Percentiles rank a stretch among this genome's conserved stretches.
phyloP scores from a whole-genome alignment of 148 eudicot species.

The Mesembryanthemum crystallinum region DNA sequence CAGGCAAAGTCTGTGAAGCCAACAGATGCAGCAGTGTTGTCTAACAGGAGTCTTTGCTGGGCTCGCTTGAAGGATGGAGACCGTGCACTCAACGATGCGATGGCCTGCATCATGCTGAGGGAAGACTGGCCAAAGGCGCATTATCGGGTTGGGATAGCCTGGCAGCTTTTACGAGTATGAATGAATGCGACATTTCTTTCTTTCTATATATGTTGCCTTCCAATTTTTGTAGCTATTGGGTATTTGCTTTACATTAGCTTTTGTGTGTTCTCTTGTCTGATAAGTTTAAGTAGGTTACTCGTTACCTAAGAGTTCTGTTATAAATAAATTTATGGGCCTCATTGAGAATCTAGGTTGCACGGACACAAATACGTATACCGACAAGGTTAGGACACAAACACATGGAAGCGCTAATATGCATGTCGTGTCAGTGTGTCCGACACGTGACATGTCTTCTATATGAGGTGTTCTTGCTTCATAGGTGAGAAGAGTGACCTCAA shows the following conservation, averaged over 20 bases:
- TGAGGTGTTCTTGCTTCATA: too few relatives aligned
- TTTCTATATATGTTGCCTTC: neutral
- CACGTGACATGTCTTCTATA: too few relatives aligned
- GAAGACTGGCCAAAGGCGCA: constrained; percentile 15
- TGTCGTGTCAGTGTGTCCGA: too few relatives aligned
- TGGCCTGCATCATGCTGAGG: neutral
- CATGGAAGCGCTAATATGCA: too few relatives aligned
- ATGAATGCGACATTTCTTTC: neutral
- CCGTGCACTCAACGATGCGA: neutral
- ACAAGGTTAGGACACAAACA: too few relatives aligned
- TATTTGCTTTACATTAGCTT: neutral
- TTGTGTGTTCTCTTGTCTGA: too few relatives aligned
- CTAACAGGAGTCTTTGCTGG: constrained; percentile 15
- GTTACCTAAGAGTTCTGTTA: too few relatives aligned
- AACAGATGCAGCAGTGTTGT: neutral
- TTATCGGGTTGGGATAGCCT: constrained; percentile 24
- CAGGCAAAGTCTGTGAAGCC: constrained; percentile 5
- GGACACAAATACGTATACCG: too few relatives aligned
- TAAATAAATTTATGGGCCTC: too few relatives aligned
- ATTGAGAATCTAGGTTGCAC: too few relatives aligned
- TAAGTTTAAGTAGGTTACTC: too few relatives aligned
- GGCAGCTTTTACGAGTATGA: constrained; percentile 9
- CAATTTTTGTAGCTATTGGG: neutral
- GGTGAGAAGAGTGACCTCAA: too few relatives aligned
- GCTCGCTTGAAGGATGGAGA: constrained; percentile 7